Evolutionary conservation across 768 basidiomycete genomes (phyloP).

Genomic region (Mycena galericulata): DNA sequence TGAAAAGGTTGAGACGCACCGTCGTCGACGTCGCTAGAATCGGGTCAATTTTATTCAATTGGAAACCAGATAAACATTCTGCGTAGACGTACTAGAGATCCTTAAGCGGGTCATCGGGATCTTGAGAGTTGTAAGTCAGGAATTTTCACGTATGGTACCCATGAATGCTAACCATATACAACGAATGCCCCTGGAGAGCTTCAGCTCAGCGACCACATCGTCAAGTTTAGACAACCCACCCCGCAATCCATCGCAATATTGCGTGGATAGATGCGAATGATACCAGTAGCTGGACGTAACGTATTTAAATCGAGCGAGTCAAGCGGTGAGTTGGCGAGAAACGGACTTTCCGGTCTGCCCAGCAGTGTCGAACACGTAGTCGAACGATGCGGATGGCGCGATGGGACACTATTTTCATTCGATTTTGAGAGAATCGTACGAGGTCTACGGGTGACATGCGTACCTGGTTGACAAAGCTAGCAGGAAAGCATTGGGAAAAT

Average conservation of each 20-base stretch:
- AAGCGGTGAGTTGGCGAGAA: slow-evolving; percentile 29
- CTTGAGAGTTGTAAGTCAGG: slow-evolving; percentile 23
- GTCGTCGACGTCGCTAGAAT: slow-evolving; percentile 52
- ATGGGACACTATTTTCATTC: slow-evolving; percentile 54
- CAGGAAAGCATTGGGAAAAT: neutral
- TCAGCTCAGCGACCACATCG: neutral
- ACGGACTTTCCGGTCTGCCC: slow-evolving; percentile 48
- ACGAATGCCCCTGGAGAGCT: slow-evolving; percentile 20
- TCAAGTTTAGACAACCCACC: slow-evolving; percentile 23
- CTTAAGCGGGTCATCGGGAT: slow-evolving; percentile 52
- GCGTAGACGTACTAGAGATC: slow-evolving; percentile 42
- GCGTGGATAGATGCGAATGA: slow-evolving; percentile 59
- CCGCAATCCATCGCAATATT: slow-evolving; percentile 63
- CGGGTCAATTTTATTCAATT: neutral
- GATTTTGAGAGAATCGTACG: neutral
- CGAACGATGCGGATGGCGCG: slow-evolving; percentile 50
- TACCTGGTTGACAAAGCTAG: slow-evolving; percentile 22
- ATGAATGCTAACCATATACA: slow-evolving; percentile 22
- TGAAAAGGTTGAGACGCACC: slow-evolving; percentile 34
- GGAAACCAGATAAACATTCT: no score
- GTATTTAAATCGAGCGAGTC: slow-evolving; percentile 29
- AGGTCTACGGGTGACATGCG: no score
- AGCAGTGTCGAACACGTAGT: slow-evolving; percentile 51
- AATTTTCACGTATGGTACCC: neutral
- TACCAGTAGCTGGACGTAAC: slow-evolving; percentile 55